Percentiles rank a stretch among this genome's conserved stretches.
phyloP scores from a whole-genome alignment of 1,284 basidiomycete genomes.

The Thelephora terrestris region DNA sequence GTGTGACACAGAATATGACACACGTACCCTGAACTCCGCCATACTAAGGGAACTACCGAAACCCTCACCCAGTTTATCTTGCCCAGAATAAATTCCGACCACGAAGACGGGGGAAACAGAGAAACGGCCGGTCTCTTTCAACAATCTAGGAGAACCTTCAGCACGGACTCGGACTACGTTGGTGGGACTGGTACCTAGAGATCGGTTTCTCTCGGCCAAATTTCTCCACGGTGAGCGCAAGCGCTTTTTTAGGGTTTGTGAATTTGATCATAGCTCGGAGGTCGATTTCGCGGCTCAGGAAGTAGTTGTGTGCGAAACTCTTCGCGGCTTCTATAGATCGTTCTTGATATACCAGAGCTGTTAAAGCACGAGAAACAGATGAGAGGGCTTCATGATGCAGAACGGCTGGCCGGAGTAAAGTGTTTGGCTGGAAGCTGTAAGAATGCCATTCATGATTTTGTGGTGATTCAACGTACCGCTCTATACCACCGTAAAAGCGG shows the following conservation, averaged over 20 bases:
- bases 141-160: constrained; percentile 38
- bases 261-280: constrained; percentile 84
- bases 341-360: constrained; percentile 70
- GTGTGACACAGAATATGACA: constrained; percentile 3
- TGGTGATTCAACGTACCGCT: constrained; percentile 33
- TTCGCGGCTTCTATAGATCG: constrained; percentile 72
- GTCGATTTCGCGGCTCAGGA: constrained; percentile 77
- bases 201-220: constrained; percentile 67
- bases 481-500: constrained; percentile 64
- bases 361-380: constrained; percentile 65
- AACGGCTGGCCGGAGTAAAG: constrained; percentile 37
- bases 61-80: constrained; percentile 88
- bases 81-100: constrained; percentile 86
- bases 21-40: constrained; percentile 85
- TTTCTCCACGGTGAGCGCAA: constrained; percentile 69
- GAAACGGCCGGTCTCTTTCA: constrained; percentile 88
- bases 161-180: not conserved
- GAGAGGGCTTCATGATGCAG: constrained; percentile 65
- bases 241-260: constrained; percentile 72
- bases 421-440: constrained; percentile 30
- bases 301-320: constrained; percentile 78
- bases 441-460: not conserved
- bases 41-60: constrained; percentile 90
- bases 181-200: constrained; percentile 45
- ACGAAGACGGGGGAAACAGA: constrained; percentile 89